Evolutionary conservation across 805 yeast genomes (phyloP).

Genomic region (Kazachstania kunashirensis): DNA sequence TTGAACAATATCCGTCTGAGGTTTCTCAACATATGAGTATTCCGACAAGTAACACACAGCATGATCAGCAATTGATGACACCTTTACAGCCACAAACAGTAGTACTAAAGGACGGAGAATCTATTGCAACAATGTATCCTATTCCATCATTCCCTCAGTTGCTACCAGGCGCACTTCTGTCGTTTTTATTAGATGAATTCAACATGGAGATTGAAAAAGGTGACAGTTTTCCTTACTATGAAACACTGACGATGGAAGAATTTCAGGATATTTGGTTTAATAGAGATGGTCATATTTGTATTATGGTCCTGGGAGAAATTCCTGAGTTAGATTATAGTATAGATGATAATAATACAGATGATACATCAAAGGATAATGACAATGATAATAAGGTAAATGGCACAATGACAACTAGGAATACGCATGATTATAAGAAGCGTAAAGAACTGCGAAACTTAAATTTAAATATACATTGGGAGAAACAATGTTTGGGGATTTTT

Average conservation of each 20-base stretch:
- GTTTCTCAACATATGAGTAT: not conserved
- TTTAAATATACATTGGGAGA: slow-evolving; percentile 68
- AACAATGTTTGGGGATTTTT: slow-evolving; percentile 83
- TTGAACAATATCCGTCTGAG: too few species aligned
- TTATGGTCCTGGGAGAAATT: slow-evolving; percentile 70
- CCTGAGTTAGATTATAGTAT: slow-evolving; percentile 35
- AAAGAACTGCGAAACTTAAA: slow-evolving; percentile 23
- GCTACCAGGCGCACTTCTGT: slow-evolving; percentile 68
- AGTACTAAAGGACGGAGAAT: slow-evolving; percentile 75
- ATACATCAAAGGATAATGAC: not conserved
- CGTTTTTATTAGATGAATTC: slow-evolving; percentile 82
- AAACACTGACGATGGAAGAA: slow-evolving; percentile 62
- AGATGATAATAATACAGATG: not conserved
- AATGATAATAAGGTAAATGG: not conserved
- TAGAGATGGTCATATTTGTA: slow-evolving; percentile 38
- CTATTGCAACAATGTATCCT: slow-evolving; percentile 90
- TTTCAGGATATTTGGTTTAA: slow-evolving; percentile 80
- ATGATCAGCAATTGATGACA: slow-evolving; percentile 7
- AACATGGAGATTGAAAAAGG: slow-evolving; percentile 88
- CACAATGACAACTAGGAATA: slow-evolving; percentile 16
- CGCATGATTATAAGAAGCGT: slow-evolving; percentile 20
- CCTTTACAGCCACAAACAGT: slow-evolving; percentile 58
- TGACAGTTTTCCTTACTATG: slow-evolving; percentile 78
- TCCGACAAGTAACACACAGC: not conserved
- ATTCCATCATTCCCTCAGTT: slow-evolving; percentile 46